Conservation (phyloP, 805 yeast species). For the Pichia heedii region DNA sequence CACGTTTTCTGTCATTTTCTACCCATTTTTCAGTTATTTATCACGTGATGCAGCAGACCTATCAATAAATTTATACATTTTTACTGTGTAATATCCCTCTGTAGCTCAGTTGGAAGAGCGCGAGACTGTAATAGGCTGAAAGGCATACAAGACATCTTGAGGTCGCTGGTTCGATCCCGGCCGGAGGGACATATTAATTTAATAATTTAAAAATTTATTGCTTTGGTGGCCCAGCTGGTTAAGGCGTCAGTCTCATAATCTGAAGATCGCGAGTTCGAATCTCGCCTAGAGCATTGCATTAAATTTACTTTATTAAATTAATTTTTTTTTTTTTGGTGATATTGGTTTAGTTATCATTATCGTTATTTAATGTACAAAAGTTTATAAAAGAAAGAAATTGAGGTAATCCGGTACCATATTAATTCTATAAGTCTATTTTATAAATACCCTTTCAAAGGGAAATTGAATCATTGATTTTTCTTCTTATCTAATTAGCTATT, state of each 20-base stretch:
- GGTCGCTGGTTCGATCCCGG: conserved; percentile 17
- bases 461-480: too few relatives aligned
- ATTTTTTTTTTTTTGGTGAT: background rate
- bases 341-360: background rate
- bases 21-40: too few relatives aligned
- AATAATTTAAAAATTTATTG: conserved; percentile 2
- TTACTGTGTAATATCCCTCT: too few relatives aligned
- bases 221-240: conserved; percentile 33
- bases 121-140: conserved; percentile 13
- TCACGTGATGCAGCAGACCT: background rate
- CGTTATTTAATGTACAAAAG: background rate
- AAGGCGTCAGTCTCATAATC: conserved; percentile 34
- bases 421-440: too few relatives aligned
- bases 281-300: conserved; percentile 29
- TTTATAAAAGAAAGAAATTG: too few relatives aligned
- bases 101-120: conserved; percentile 19
- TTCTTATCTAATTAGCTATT: background rate
- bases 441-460: too few relatives aligned
- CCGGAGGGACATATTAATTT: conserved; percentile 9
- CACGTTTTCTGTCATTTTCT: too few relatives aligned
- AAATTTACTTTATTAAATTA: conserved; percentile 6
- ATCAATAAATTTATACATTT: too few relatives aligned
- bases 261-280: conserved; percentile 34
- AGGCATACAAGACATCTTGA: conserved; percentile 11
- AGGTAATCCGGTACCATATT: too few relatives aligned